phyloP scores from a whole-genome alignment of 495 filamentous ascomycete species.

The Podospora anserina region DNA sequence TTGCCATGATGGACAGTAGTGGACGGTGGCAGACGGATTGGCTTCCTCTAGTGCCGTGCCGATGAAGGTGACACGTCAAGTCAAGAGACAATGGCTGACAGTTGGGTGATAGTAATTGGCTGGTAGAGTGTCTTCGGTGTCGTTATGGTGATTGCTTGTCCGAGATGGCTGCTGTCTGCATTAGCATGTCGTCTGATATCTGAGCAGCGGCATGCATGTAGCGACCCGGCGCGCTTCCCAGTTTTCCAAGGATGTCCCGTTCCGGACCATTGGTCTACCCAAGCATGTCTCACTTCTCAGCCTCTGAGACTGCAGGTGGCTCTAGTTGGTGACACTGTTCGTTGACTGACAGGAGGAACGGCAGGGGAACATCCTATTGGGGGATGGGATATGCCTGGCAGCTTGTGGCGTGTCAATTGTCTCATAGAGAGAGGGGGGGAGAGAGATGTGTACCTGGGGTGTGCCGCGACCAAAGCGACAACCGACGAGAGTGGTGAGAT shows the following conservation, averaged over 20 bases:
- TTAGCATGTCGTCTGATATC: not conserved
- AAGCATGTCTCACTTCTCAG: not conserved
- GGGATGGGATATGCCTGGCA: not conserved
- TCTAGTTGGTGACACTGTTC: not conserved
- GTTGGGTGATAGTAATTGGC: no score
- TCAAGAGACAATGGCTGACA: not conserved
- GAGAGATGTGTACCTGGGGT: not conserved
- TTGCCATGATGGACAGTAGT: constrained; percentile 21
- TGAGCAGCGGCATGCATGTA: not conserved
- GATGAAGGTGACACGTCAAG: not conserved
- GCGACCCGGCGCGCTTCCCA: not conserved
- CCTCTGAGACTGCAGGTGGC: constrained; percentile 1
- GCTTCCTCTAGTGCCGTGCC: no score
- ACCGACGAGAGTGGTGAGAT: not conserved
- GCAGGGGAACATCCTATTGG: not conserved
- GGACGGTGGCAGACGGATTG: no score
- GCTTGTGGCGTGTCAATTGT: not conserved
- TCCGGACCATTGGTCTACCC: not conserved
- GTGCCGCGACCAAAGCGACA: not conserved
- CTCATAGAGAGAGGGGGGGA: not conserved
- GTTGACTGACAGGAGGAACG: not conserved
- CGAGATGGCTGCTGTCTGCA: not conserved
- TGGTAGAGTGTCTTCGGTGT: not conserved
- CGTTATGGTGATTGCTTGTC: not conserved
- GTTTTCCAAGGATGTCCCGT: not conserved